phyloP scores from a whole-genome alignment of 2,329 filamentous ascomycete genomes.

The Trichoderma sp. region DNA sequence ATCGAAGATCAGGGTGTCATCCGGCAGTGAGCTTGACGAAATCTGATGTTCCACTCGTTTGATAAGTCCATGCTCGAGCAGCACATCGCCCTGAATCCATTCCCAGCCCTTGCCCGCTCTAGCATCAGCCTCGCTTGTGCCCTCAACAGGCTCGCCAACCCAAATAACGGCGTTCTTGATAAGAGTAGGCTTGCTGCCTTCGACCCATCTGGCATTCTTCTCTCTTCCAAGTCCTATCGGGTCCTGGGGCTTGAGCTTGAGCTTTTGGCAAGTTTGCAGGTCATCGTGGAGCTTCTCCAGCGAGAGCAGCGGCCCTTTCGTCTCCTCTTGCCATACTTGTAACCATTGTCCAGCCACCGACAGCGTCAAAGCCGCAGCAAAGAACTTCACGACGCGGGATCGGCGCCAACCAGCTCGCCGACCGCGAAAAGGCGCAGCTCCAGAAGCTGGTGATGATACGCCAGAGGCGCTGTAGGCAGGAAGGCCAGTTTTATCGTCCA shows the following conservation, averaged over 20 bases:
- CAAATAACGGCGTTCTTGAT: constrained; percentile 69
- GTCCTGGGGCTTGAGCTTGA: constrained; percentile 57
- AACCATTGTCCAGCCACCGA: constrained; percentile 54
- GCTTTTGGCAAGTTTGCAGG: constrained; percentile 56
- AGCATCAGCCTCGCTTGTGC: constrained; percentile 54
- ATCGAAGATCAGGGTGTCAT: constrained; percentile 55
- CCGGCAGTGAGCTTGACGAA: constrained; percentile 44
- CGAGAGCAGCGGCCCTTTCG: constrained; percentile 47
- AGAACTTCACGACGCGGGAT: constrained; percentile 46
- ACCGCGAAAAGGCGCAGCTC: constrained; percentile 28
- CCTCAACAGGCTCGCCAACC: constrained; percentile 61
- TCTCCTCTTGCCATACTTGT: constrained; percentile 40
- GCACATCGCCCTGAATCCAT: constrained; percentile 63
- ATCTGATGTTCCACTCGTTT: constrained; percentile 53
- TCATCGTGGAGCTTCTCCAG: constrained; percentile 55
- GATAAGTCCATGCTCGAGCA: constrained; percentile 63
- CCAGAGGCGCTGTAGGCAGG: constrained; percentile 48
- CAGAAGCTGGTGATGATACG: constrained; percentile 30
- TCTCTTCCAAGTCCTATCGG: constrained; percentile 58
- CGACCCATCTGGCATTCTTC: constrained; percentile 61
- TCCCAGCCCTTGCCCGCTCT: constrained; percentile 59
- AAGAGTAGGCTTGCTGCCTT: constrained; percentile 60
- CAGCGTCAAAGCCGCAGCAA: constrained; percentile 52
- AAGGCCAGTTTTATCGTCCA: constrained; percentile 47
- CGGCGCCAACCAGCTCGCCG: constrained; percentile 41